Evolutionary conservation across 345 rosid species (phyloP).

Genomic region (Balakata baccata): DNA sequence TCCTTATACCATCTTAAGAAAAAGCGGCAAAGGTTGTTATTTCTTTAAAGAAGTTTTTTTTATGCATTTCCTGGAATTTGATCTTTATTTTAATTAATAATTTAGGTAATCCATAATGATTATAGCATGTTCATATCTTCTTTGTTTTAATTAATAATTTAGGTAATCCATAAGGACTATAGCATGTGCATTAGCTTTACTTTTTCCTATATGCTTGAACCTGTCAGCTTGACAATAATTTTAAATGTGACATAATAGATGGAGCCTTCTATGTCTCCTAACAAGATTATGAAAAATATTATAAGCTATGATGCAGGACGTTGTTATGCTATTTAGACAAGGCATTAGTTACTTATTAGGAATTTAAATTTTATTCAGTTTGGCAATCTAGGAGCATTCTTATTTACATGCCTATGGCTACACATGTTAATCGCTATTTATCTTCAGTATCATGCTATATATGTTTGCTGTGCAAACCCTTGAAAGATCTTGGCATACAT

Average conservation of each 20-base stretch:
- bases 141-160: not conserved
- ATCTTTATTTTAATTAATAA: not conserved
- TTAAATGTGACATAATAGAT: not conserved
- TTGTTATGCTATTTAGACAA: not conserved
- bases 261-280: not conserved
- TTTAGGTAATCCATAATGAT: too few species aligned
- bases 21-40: slow-evolving; percentile 65
- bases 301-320: not conserved
- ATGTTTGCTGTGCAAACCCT: slow-evolving; percentile 68
- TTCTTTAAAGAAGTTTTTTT: not conserved
- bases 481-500: slow-evolving; percentile 80
- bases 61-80: not conserved
- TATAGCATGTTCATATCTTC: too few species aligned
- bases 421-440: not conserved
- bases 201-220: not conserved
- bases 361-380: slow-evolving; percentile 4
- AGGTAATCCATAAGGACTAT: too few species aligned
- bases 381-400: not conserved
- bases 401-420: not conserved
- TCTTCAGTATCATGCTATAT: slow-evolving; percentile 43
- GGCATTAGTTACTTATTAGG: not conserved
- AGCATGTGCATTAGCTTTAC: too few species aligned
- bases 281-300: not conserved
- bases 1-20: slow-evolving; percentile 73
- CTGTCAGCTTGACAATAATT: not conserved